A percentile compares a stretch with the other conserved stretches of the same genome.
Evolutionary conservation across 768 basidiomycete species (phyloP).

Genomic region (Auricularia cornea): DNA sequence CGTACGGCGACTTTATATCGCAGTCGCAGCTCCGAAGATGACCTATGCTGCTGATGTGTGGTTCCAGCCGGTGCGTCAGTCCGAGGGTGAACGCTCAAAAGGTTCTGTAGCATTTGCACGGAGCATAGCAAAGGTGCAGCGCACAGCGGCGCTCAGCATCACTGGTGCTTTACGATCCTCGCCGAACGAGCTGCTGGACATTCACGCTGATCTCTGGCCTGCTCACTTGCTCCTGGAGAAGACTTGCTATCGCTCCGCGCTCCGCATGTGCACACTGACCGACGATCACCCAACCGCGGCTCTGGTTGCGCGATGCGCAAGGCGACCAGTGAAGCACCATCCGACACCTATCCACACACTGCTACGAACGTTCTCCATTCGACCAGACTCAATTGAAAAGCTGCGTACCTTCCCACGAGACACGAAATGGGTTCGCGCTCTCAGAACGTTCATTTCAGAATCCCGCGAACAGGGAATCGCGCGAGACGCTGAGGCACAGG

Average conservation of each 20-base stretch:
- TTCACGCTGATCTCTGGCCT: constrained; percentile 14
- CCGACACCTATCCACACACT: constrained; percentile 16
- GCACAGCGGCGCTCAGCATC: constrained; percentile 13
- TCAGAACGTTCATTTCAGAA: neutral
- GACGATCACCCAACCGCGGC: constrained; percentile 12
- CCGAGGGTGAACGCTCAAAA: constrained; percentile 8
- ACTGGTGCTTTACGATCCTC: constrained; percentile 18
- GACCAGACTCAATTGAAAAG: constrained; percentile 11
- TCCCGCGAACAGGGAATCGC: neutral
- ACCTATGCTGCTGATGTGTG: constrained; percentile 19
- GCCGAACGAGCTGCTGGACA: constrained; percentile 14
- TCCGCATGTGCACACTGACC: constrained; percentile 15
- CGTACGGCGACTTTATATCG: constrained; percentile 17
- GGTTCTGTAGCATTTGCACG: neutral
- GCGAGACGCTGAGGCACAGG: constrained; percentile 6
- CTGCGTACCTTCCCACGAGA: constrained; percentile 9
- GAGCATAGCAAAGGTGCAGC: constrained; percentile 14
- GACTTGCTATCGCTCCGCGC: constrained; percentile 6
- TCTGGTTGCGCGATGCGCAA: constrained; percentile 5
- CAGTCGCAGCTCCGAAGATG: constrained; percentile 20
- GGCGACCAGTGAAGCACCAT: constrained; percentile 10
- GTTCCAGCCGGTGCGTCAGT: constrained; percentile 13
- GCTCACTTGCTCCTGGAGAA: constrained; percentile 11
- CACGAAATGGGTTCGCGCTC: constrained; percentile 7
- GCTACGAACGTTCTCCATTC: constrained; percentile 9